These are phyloP conservation scores for Zea luxurians DNA, from an alignment of 176 grass and related monocot species.

Conservation along the genomic window DNA sequence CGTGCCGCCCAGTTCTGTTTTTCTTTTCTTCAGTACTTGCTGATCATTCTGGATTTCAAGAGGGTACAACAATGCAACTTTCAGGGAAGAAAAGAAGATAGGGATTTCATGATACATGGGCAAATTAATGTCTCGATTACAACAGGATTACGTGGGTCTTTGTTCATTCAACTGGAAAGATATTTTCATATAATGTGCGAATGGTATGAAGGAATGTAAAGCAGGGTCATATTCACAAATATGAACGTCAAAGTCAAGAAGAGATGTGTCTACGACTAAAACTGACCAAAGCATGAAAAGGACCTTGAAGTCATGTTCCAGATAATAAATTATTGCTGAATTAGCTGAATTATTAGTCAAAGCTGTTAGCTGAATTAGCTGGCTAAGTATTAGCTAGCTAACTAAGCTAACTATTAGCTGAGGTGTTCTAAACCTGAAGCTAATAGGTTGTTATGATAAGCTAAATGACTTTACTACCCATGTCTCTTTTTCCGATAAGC, in stretches of 20 bases:
- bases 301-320: too few relatives aligned
- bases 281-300: too few relatives aligned
- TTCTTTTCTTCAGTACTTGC: slow-evolving; percentile 71
- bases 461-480: too few relatives aligned
- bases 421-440: too few relatives aligned
- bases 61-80: slow-evolving; percentile 29
- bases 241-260: not conserved
- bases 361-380: too few relatives aligned
- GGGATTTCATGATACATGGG: not conserved
- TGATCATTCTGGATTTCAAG: slow-evolving; percentile 67
- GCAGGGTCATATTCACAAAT: not conserved
- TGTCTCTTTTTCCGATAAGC: too few relatives aligned
- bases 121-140: not conserved
- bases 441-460: too few relatives aligned
- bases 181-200: not conserved
- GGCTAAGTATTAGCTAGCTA: too few relatives aligned
- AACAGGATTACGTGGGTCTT: not conserved
- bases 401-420: too few relatives aligned
- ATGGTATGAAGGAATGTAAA: slow-evolving; percentile 12
- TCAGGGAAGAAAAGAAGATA: not conserved
- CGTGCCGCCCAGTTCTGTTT: slow-evolving; percentile 87
- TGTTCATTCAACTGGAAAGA: not conserved
- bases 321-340: too few relatives aligned
- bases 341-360: too few relatives aligned
- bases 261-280: not conserved